Base-by-base conservation (phyloP, 176 grass and related monocot genomes). In the Triticum turgidum region DNA sequence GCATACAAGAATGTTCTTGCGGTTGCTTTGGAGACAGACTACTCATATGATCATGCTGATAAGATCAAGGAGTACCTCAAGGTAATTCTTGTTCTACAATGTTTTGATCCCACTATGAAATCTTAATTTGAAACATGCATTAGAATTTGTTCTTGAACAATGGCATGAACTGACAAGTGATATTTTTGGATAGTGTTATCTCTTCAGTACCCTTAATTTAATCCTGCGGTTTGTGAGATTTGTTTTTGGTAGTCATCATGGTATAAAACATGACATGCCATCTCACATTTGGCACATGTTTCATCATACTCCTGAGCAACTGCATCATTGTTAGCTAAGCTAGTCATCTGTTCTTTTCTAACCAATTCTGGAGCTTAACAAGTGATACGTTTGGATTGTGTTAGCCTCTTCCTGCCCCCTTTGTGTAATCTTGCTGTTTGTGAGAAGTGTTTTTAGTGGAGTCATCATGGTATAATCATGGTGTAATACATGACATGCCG, bases 1-100 rank as follows among this genome's bases (percentile, higher is more conserved):
- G 94, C 82, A 5, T 97, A 97, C 87, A 97, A 97, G 87, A 97
- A 97, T 12, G 94, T 97, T 15, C 89, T 97, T 72, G 94, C 94
- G 74, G 62, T 97, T 79, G 94, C 94, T 14, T 78, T 97, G 86
- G 94, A 94, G 63, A 97, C 94, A 0, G 92, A 97, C 27, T 97
- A 94, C 90, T 88, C 89, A 0, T 94, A 93, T 67, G 87, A 92
- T 5, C 89, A 94, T 32, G 94, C 94, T n/a, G 94, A 97, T 29
- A 67, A 94, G 84, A 86, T 97, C 79, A 97, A 97, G 92, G 94
- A 97, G 75, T 97, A 92, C 86, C 88, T 97, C 24, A 97, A 94
- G 89, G 94, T 96, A 85, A 80, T 4, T 54, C 15, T 54, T 54
- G 15, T 54, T 54, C 1, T 54, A 18, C 51, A 17, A 54, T 54